These are phyloP conservation scores for Adansonia grandidieri DNA, from an alignment of 441 rosid species.

Conservation along the genomic window DNA sequence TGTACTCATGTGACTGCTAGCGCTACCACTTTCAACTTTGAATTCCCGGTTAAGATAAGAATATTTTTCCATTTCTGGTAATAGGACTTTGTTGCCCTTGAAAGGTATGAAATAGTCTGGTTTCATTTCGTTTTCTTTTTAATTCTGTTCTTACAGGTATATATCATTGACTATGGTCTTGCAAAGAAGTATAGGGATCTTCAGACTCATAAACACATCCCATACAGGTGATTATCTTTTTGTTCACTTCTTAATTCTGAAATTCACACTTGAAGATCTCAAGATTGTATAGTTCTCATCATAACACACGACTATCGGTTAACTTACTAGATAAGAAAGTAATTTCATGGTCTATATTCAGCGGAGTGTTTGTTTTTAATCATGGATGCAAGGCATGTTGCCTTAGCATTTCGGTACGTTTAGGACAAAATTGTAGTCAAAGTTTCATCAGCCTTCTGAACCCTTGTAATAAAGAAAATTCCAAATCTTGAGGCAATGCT, in stretches of 20 bases:
- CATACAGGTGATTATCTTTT: constrained; percentile 64
- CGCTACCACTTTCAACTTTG: constrained; percentile 16
- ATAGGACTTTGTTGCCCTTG: not conserved
- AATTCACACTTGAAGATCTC: constrained; percentile 6
- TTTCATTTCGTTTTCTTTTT: not conserved
- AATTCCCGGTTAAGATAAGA: not conserved
- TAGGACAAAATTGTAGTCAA: not conserved
- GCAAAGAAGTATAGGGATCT: constrained; percentile 98
- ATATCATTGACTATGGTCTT: constrained; percentile 92
- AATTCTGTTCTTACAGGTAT: constrained; percentile 56
- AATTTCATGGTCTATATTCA: not conserved
- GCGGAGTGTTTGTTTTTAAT: not conserved
- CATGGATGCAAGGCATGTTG: not conserved
- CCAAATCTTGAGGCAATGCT: not conserved
- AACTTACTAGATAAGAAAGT: not conserved
- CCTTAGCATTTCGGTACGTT: not conserved
- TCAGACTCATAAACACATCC: constrained; percentile 97
- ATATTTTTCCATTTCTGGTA: not conserved
- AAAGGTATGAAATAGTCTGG: not conserved
- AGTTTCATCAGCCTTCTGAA: not conserved
- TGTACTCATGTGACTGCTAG: not conserved
- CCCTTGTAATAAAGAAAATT: not conserved
- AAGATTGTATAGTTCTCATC: not conserved
- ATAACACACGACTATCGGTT: not conserved
- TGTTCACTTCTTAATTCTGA: constrained; percentile 8